A percentile compares a stretch with the other conserved stretches of the same genome.
Conservation (phyloP, 2,329 filamentous ascomycete genomes). For the Lachnum nothofagi region DNA sequence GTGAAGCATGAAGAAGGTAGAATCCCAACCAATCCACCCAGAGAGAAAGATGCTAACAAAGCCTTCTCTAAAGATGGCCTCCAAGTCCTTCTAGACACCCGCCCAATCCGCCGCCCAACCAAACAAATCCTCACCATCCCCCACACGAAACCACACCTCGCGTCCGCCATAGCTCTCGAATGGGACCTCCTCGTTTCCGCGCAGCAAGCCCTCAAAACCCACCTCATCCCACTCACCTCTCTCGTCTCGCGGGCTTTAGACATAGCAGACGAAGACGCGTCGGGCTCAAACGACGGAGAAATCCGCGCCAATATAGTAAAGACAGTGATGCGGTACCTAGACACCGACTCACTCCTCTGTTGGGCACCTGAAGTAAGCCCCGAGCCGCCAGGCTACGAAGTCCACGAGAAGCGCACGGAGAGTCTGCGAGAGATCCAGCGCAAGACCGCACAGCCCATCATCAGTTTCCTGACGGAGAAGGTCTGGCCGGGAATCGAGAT, state of each 20-base stretch:
- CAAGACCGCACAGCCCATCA: constrained; percentile 62
- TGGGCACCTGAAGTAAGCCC: constrained; percentile 61
- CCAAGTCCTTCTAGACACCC: constrained; percentile 68
- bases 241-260: constrained; percentile 79
- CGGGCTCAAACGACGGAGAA: constrained; percentile 35
- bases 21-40: constrained; percentile 15
- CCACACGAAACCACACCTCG: constrained; percentile 70
- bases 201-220: constrained; percentile 77
- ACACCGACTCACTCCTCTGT: constrained; percentile 89
- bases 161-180: constrained; percentile 80
- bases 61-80: constrained; percentile 24
- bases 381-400: constrained; percentile 42
- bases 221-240: constrained; percentile 86
- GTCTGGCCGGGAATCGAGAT: constrained; percentile 84
- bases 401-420: constrained; percentile 44
- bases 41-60: neutral
- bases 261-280: constrained; percentile 62
- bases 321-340: constrained; percentile 76
- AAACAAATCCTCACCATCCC: constrained; percentile 71
- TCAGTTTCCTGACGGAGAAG: constrained; percentile 62
- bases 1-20: constrained; percentile 64
- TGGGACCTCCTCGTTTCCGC: constrained; percentile 83
- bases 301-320: constrained; percentile 60
- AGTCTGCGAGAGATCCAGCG: constrained; percentile 70
- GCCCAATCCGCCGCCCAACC: constrained; percentile 73